Conservation (phyloP, 2,329 filamentous ascomycete species). For the Metarhizium sp. region DNA sequence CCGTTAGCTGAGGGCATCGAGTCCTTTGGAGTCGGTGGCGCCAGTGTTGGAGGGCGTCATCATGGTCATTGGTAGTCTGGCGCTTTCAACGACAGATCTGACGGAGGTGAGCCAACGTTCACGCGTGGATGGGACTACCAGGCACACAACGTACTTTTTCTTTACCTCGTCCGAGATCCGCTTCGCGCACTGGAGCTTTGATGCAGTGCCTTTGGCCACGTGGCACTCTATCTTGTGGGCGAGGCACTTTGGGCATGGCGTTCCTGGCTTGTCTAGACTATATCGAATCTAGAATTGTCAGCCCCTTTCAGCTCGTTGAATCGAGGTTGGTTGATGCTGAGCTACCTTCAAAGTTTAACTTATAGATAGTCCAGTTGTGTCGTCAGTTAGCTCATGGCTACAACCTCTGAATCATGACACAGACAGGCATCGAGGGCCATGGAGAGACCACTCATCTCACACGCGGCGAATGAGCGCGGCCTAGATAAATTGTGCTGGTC, state of each 20-base stretch:
- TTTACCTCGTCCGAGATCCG: conserved; percentile 52
- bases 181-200: conserved; percentile 35
- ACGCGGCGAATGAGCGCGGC: background rate
- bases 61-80: conserved; percentile 21
- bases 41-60: conserved; percentile 51
- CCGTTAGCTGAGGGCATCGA: conserved; percentile 39
- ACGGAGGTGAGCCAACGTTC: background rate
- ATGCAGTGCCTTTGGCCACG: conserved; percentile 71
- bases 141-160: background rate
- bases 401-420: background rate
- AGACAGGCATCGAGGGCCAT: background rate
- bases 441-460: background rate
- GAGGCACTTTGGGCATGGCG: conserved; percentile 97
- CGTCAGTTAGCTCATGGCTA: background rate
- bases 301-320: background rate
- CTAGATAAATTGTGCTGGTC: background rate
- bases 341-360: background rate
- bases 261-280: conserved; percentile 89
- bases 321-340: background rate
- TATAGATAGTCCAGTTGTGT: background rate
- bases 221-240: conserved; percentile 97
- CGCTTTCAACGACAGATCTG: background rate
- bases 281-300: conserved; percentile 66
- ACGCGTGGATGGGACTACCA: background rate
- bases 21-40: conserved; percentile 23